Conservation (phyloP, 192 early-diverging fungal species). For the Coemansia sp. region DNA sequence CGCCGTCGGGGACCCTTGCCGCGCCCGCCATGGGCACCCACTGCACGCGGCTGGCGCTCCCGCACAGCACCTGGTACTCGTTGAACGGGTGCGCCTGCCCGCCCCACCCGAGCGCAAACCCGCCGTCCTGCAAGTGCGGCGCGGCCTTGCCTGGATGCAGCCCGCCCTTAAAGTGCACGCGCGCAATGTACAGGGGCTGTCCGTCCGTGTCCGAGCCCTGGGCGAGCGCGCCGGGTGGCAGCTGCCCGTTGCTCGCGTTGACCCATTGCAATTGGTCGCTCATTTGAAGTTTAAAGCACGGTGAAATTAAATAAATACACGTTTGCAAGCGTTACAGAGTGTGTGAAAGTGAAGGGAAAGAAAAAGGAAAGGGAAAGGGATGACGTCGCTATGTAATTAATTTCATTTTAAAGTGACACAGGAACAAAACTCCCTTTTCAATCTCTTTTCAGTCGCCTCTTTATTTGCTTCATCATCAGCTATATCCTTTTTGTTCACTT, state of each 20-base stretch:
- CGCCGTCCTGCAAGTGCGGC: slow-evolving; percentile 45
- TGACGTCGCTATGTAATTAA: background rate
- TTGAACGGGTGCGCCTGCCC: slow-evolving; percentile 45
- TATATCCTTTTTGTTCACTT: background rate
- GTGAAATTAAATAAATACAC: too few species aligned
- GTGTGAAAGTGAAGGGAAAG: too few species aligned
- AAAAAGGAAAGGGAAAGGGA: too few species aligned
- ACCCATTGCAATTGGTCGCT: slow-evolving; percentile 28
- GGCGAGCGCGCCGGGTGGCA: slow-evolving; percentile 41
- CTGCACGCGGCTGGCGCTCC: slow-evolving; percentile 47
- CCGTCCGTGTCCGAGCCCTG: slow-evolving; percentile 56
- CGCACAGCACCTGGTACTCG: slow-evolving; percentile 59
- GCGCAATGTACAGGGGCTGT: slow-evolving; percentile 54
- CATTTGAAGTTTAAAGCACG: background rate
- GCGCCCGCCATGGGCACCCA: slow-evolving; percentile 51
- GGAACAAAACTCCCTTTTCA: background rate
- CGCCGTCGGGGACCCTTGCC: slow-evolving; percentile 6
- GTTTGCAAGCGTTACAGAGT: too few species aligned
- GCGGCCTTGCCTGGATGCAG: slow-evolving; percentile 52
- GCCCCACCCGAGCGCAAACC: slow-evolving; percentile 51
- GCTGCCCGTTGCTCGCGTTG: slow-evolving; percentile 16
- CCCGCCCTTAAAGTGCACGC: slow-evolving; percentile 52
- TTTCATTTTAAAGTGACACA: background rate
- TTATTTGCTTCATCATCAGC: too few species aligned
- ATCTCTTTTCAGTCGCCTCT: background rate